Conservation (phyloP, 1,284 basidiomycete genomes). For the Moesziomyces parantarcticus region DNA sequence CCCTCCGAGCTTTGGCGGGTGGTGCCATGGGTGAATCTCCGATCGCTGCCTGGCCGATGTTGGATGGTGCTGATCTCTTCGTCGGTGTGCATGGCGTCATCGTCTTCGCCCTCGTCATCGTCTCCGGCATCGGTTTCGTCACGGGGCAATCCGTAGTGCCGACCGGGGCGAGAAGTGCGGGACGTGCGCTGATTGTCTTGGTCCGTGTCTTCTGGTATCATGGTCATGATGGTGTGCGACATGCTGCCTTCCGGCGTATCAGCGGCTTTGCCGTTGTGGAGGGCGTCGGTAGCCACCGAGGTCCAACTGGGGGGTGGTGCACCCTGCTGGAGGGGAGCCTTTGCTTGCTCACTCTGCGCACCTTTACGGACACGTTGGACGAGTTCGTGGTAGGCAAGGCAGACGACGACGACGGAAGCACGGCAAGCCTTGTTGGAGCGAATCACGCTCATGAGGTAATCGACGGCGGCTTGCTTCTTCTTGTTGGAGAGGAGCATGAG, state of each 20-base stretch:
- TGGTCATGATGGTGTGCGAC: conserved; percentile 18
- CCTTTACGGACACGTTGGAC: conserved; percentile 33
- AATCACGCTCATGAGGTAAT: conserved; percentile 47
- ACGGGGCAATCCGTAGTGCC: background rate
- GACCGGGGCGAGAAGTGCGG: background rate
- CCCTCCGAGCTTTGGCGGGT: conserved; percentile 11
- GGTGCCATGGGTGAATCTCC: background rate
- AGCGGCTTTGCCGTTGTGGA: conserved; percentile 7
- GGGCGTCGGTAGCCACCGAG: conserved; percentile 21
- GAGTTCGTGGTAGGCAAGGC: conserved; percentile 53
- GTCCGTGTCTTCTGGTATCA: conserved; percentile 25
- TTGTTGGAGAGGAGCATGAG: conserved; percentile 41
- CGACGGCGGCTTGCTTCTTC: conserved; percentile 39
- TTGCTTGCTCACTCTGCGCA: conserved; percentile 9
- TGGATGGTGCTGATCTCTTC: conserved; percentile 26
- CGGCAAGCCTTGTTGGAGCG: conserved; percentile 42
- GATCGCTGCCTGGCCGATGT: conserved; percentile 2
- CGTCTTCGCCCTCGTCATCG: conserved; percentile 15
- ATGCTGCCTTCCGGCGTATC: conserved; percentile 8
- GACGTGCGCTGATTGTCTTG: conserved; percentile 1
- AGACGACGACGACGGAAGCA: conserved; percentile 51
- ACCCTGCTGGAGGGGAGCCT: conserved; percentile 3
- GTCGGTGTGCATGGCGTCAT: conserved; percentile 6
- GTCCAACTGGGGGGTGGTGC: conserved; percentile 21
- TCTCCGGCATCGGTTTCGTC: background rate